A percentile compares a stretch with the other conserved stretches of the same genome.
These are phyloP conservation scores for Curvularia lunata DNA, from an alignment of 2,329 filamentous ascomycete genomes.

Conservation along the genomic window DNA sequence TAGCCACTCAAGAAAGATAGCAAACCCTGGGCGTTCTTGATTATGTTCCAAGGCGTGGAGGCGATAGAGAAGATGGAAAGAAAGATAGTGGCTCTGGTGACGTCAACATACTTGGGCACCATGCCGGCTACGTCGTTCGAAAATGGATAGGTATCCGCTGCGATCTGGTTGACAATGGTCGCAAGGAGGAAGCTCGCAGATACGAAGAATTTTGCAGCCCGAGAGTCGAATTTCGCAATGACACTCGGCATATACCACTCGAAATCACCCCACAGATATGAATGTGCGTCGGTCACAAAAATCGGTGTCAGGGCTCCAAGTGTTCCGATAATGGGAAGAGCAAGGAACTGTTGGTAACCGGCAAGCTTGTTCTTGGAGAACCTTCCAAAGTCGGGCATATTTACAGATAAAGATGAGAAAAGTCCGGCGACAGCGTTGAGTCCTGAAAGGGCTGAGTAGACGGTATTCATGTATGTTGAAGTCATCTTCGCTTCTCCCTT, in stretches of 20 bases:
- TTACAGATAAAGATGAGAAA: conserved; percentile 58
- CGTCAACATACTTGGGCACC: conserved; percentile 47
- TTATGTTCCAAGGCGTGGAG: conserved; percentile 48
- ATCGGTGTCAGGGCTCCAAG: conserved; percentile 57
- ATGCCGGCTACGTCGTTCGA: conserved; percentile 46
- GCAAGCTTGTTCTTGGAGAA: conserved; percentile 53
- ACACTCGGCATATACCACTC: conserved; percentile 59
- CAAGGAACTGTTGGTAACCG: conserved; percentile 55
- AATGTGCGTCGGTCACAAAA: conserved; percentile 56
- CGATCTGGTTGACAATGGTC: conserved; percentile 53
- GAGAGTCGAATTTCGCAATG: conserved; percentile 53
- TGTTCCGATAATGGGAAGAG: conserved; percentile 56
- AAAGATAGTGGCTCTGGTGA: conserved; percentile 44
- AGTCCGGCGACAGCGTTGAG: conserved; percentile 58
- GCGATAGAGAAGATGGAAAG: conserved; percentile 46
- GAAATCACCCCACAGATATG: conserved; percentile 54
- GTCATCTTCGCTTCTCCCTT: conserved; percentile 47
- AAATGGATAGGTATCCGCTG: conserved; percentile 50
- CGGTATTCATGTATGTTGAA: conserved; percentile 52
- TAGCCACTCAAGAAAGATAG: conserved; percentile 47
- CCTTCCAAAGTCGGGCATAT: conserved; percentile 57
- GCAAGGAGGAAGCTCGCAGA: conserved; percentile 52
- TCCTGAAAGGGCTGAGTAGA: conserved; percentile 53
- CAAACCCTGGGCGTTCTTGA: conserved; percentile 45
- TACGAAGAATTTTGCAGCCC: conserved; percentile 53